phyloP scores from a whole-genome alignment of 345 rosid species.

The Conringia planisiliqua region DNA sequence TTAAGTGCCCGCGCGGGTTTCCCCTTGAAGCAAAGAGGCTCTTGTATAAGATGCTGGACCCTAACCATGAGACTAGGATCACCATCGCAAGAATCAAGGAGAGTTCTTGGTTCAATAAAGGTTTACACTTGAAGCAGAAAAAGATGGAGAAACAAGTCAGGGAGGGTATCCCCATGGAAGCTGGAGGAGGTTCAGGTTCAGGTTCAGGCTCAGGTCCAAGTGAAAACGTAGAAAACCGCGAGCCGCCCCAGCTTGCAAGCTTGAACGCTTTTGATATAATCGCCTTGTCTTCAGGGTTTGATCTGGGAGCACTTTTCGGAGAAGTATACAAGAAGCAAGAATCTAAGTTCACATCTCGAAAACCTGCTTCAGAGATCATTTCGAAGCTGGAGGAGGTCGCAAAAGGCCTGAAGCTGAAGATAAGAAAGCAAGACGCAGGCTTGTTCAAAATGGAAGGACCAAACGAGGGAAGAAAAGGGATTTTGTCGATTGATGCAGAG shows the following conservation, averaged over 20 bases:
- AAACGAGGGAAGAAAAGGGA: conserved; percentile 67
- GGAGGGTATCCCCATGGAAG: conserved; percentile 19
- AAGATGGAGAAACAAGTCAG: conserved; percentile 39
- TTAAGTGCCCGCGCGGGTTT: conserved; percentile 65
- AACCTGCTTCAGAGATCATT: conserved; percentile 59
- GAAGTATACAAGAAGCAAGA: conserved; percentile 40
- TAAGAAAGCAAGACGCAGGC: conserved; percentile 67
- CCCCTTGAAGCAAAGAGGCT: conserved; percentile 52
- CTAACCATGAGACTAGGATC: conserved; percentile 54
- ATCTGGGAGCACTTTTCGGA: conserved; percentile 58
- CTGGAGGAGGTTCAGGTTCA: conserved; percentile 13
- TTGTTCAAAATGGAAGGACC: conserved; percentile 56
- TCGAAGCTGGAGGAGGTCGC: conserved; percentile 59
- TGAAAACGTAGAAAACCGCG: conserved; percentile 29
- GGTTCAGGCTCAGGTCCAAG: conserved; percentile 32
- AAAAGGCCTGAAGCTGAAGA: conserved; percentile 48
- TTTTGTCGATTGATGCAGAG: conserved; percentile 59
- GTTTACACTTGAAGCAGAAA: conserved; percentile 42
- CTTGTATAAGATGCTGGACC: conserved; percentile 53
- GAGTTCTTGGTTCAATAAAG: conserved; percentile 66
- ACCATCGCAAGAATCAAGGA: conserved; percentile 56
- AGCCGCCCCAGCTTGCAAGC: conserved; percentile 35
- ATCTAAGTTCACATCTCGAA: conserved; percentile 57
- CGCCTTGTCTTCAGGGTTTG: conserved; percentile 62
- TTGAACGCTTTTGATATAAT: conserved; percentile 78